Conservation (phyloP, 108 stramenopile genomes). For the Nitzschia sp. region DNA sequence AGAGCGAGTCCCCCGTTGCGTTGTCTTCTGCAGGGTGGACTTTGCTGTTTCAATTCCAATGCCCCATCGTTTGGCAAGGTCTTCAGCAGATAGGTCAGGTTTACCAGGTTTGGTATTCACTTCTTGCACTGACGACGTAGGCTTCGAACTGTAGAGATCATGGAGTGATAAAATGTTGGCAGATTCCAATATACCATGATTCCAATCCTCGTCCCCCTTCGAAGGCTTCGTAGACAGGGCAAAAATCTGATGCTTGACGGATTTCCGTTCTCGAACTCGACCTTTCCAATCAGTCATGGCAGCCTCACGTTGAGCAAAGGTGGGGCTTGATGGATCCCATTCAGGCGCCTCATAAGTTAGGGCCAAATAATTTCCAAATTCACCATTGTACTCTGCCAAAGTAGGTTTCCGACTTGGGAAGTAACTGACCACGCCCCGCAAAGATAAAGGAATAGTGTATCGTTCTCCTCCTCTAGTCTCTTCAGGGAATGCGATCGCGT, state of each 20-base stretch:
- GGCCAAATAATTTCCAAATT: too few species aligned
- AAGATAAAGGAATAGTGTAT: neutral
- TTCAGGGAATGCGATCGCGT: neutral
- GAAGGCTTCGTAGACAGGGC: neutral
- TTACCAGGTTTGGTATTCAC: neutral
- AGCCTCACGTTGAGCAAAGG: neutral
- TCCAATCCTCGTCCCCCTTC: neutral
- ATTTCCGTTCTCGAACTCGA: neutral
- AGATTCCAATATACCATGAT: too few species aligned
- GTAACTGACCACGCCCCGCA: neutral
- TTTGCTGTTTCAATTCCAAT: conserved; percentile 25
- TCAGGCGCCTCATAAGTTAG: neutral
- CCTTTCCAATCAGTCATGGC: neutral
- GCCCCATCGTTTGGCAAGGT: conserved; percentile 23
- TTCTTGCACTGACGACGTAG: neutral
- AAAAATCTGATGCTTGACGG: neutral
- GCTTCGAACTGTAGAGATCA: neutral
- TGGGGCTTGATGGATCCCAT: neutral
- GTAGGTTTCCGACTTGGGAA: neutral
- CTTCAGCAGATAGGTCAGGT: neutral
- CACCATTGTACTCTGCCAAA: too few species aligned
- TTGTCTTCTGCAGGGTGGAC: conserved; percentile 23
- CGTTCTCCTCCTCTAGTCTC: neutral
- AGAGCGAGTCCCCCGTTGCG: conserved; percentile 30
- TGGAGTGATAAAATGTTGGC: neutral